Evolutionary conservation across 306 rosid species (phyloP), one percentile per base, ranked within the genome.

Genomic region (Dryas alaskensis): DNA sequence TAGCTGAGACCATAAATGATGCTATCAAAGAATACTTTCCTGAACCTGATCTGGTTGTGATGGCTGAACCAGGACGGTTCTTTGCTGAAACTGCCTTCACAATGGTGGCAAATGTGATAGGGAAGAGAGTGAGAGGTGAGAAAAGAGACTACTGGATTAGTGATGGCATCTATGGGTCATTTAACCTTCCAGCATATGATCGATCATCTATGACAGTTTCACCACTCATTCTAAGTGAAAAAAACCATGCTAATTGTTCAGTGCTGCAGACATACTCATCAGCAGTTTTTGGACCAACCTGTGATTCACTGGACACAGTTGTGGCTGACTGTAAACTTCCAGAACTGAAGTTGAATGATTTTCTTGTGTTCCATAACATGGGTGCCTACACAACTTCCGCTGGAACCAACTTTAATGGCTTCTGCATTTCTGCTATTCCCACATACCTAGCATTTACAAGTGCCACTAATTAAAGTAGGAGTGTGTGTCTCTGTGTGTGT

Each of bases 51-150:
- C 45, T 74, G 52, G 10, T 19, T 2, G 46, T 74, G 2, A 64
- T 74, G 25, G 78, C 64, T 3, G 78, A 74, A 40, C 71, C 64
- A 0, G 78, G 78, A 11, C 19, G 78, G 37, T 64, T 63, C 46
- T 74, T 74, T 11, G 70, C 78, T 2, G 78, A 74, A 17, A 62
- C 45, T 8, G 48, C 42, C 3, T 74, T 74, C 60, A 74, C 78
- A 22, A n/a, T 64, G 62, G 64, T 39, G 3, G 46, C 63, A 4
- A 74, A 74, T 53, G 58, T 74, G 52, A 74, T 74, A 3, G 72
- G 78, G 27, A 74, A 74, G 70, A 16, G 71, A 39, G 71, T 64
- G 51, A 74, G 71, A 14, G 71, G 64, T 17, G 71, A 64, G 65
- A 60, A 37, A 37, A 31, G 65, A 12, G 65, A 60, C 44, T 60